These are phyloP conservation scores for Monosporascus sp. DNA, from an alignment of 2,329 filamentous ascomycete genomes.

Conservation along the genomic window DNA sequence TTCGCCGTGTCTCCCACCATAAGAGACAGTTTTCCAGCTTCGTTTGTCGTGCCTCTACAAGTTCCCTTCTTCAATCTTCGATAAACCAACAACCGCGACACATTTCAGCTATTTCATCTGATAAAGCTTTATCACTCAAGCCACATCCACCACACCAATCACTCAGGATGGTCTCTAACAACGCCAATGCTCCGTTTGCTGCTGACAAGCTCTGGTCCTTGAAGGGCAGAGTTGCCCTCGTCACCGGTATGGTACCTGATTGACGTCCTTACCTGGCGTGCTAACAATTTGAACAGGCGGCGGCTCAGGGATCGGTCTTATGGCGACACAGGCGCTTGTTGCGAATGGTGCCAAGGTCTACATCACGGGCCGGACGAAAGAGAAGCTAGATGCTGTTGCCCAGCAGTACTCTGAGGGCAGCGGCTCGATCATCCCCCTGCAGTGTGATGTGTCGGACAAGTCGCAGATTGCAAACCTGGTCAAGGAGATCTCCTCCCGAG, in stretches of 20 bases:
- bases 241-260: slow-evolving; percentile 30
- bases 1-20: slow-evolving; percentile 9
- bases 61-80: neutral
- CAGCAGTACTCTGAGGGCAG: slow-evolving; percentile 50
- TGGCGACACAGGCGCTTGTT: slow-evolving; percentile 63
- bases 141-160: slow-evolving; percentile 1
- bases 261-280: neutral
- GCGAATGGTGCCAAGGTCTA: slow-evolving; percentile 65
- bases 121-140: neutral
- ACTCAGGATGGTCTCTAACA: slow-evolving; percentile 21
- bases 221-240: slow-evolving; percentile 37
- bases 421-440: slow-evolving; percentile 53
- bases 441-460: slow-evolving; percentile 58
- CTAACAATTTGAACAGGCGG: slow-evolving; percentile 30
- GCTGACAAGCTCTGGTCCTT: slow-evolving; percentile 36
- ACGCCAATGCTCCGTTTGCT: slow-evolving; percentile 25
- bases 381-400: slow-evolving; percentile 56
- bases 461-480: slow-evolving; percentile 52
- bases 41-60: slow-evolving; percentile 3
- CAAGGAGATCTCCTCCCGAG: slow-evolving; percentile 48
- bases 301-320: slow-evolving; percentile 61
- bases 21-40: slow-evolving; percentile 9
- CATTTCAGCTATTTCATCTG: slow-evolving; percentile 1
- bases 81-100: neutral
- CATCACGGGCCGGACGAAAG: slow-evolving; percentile 59